phyloP scores from a whole-genome alignment of 345 rosid species.

The Eucalyptus erythrocorys region DNA sequence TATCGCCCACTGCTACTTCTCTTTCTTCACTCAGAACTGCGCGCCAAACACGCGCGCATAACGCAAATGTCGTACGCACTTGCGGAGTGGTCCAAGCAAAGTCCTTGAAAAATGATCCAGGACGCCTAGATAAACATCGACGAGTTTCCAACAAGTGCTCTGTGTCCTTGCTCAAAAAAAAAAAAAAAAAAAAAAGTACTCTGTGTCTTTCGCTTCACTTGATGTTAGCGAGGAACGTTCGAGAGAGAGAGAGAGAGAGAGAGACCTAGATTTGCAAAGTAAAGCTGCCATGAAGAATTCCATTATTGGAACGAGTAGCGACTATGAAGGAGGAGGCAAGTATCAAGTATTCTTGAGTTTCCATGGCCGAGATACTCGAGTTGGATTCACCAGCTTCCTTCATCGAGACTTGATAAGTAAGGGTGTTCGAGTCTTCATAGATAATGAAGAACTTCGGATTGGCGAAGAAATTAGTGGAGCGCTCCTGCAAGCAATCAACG shows the following conservation, averaged over 20 bases:
- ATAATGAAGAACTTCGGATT: neutral
- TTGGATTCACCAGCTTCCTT: neutral
- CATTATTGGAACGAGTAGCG: neutral
- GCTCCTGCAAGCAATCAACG: neutral
- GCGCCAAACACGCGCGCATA: no score
- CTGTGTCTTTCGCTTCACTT: no score
- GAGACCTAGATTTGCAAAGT: neutral
- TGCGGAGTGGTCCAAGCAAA: no score
- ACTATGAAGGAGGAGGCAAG: neutral
- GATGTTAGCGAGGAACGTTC: no score
- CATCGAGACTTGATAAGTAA: neutral
- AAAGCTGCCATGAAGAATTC: neutral
- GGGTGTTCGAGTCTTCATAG: neutral
- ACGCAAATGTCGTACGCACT: no score
- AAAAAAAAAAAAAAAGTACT: no score
- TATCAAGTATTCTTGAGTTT: neutral
- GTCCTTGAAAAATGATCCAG: no score
- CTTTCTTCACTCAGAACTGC: no score
- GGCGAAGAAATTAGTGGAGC: neutral
- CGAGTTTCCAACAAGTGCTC: no score
- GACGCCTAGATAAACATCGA: no score
- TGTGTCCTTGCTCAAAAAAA: no score
- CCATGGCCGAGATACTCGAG: neutral
- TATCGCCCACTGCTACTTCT: no score
- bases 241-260: neutral